Conservation (phyloP, 345 rosid species). For the Passiflora organensis region DNA sequence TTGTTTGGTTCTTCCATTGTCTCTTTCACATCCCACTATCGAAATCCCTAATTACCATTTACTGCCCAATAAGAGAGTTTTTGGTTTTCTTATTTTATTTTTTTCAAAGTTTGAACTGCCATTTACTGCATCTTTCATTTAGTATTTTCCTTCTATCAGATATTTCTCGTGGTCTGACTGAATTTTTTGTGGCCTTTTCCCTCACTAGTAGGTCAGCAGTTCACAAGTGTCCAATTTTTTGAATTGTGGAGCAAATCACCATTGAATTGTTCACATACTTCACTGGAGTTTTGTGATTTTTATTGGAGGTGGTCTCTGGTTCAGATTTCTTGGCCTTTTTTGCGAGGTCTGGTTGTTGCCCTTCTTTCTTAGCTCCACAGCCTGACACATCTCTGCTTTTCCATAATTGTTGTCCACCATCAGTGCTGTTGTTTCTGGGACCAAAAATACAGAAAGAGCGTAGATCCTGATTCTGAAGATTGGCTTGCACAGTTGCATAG, state of each 20-base stretch:
- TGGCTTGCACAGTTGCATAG: slow-evolving; percentile 18
- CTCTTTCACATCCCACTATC: slow-evolving; percentile 39
- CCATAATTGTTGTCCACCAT: slow-evolving; percentile 17
- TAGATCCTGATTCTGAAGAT: slow-evolving; percentile 26
- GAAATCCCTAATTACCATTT: slow-evolving; percentile 35
- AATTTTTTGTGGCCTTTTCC: slow-evolving; percentile 35
- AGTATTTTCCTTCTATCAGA: slow-evolving; percentile 39
- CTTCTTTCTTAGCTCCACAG: slow-evolving; percentile 19
- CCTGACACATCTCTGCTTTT: slow-evolving; percentile 22
- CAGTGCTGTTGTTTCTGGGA: slow-evolving; percentile 14
- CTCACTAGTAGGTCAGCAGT: slow-evolving; percentile 36
- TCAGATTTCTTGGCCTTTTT: slow-evolving; percentile 32
- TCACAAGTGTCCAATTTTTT: slow-evolving; percentile 47
- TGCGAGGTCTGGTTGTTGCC: slow-evolving; percentile 20
- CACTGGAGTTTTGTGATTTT: slow-evolving; percentile 30
- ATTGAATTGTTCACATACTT: slow-evolving; percentile 39
- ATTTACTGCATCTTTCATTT: slow-evolving; percentile 36
- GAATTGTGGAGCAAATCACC: slow-evolving; percentile 41
- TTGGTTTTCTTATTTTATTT: slow-evolving; percentile 15
- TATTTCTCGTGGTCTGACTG: slow-evolving; percentile 50
- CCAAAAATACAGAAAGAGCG: slow-evolving; percentile 15
- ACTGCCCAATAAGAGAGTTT: slow-evolving; percentile 18
- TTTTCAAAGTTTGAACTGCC: slow-evolving; percentile 15
- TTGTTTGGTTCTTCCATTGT: slow-evolving; percentile 35
- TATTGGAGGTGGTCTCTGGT: slow-evolving; percentile 36